Base-by-base conservation (phyloP, 768 basidiomycete genomes). In the Hypsizygus marmoreus region DNA sequence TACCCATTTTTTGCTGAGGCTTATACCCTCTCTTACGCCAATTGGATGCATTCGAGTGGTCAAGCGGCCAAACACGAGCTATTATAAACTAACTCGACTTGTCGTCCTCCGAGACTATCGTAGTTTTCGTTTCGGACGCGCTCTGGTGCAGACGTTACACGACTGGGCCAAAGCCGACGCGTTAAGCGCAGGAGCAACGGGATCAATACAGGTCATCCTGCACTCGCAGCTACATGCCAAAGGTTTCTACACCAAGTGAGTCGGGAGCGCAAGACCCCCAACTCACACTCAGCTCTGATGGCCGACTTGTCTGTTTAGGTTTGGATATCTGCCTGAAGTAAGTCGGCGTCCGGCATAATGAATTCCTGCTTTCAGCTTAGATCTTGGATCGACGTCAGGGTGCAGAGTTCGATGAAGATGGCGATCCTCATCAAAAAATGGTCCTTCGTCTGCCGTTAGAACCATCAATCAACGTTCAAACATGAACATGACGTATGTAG, bases 341-440 rank as follows among this genome's bases (percentile, higher is more conserved):
- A 64, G 75, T 58, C n/a, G n/a, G 38, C 31, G 36, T 38, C 37
- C 46, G 43, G 23, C 23, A 20, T 50, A 9, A 44, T 50, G 46
- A 46, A 47, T 44, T 23, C 40, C 40, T 16, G 34, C 34, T 38
- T 56, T 53, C 47, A 54, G 29, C 44, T 40, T 51, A 58, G 60
- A 63, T 62, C 57, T 60, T 51, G 45, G 49, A 60, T 57, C 55
- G n/a, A n/a, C n/a, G 31, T 25, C 64, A 90, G 84, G 86, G 84
- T 51, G 75, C 76, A 19, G 77, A 81, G 63, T 90, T 88, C 69
- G 86, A 87, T 65, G 88, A 84, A 68, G 91, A 87, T 45, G 90
- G 89, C 24, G 89, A 80, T 59, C 89, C 87, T 47, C 90, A 93
- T 76, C 89, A 91, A 63, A 84, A 81, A 67, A 89, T 92, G 89